phyloP scores from a whole-genome alignment of 2,329 filamentous ascomycete species.

The Aspergillus sp. region DNA sequence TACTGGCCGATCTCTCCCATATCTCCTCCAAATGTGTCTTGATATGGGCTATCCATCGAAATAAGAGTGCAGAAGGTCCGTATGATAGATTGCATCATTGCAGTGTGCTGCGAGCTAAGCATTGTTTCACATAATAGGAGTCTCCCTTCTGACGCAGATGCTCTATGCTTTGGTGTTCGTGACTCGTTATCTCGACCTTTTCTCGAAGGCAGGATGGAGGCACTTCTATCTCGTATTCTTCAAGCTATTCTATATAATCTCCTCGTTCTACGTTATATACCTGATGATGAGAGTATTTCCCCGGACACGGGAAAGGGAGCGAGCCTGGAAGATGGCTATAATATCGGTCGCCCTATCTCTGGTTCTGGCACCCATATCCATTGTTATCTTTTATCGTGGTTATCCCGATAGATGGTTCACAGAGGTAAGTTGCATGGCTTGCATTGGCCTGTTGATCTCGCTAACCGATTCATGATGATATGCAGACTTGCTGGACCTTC shows the following conservation, averaged over 20 bases:
- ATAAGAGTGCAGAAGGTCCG: conserved; percentile 79
- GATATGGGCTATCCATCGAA: conserved; percentile 85
- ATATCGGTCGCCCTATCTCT: conserved; percentile 67
- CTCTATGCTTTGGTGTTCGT: conserved; percentile 86
- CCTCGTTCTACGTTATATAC: conserved; percentile 81
- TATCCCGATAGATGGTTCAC: conserved; percentile 42
- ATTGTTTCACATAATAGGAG: conserved; percentile 54
- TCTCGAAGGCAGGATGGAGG: conserved; percentile 46
- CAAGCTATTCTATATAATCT: conserved; percentile 85
- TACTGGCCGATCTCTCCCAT: conserved; percentile 82
- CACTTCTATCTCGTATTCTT: conserved; percentile 73
- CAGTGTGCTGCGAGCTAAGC: conserved; percentile 8
- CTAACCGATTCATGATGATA: not conserved
- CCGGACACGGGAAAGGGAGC: conserved; percentile 83
- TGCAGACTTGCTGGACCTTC: conserved; percentile 79
- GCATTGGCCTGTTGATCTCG: not conserved
- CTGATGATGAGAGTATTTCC: conserved; percentile 86
- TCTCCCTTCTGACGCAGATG: conserved; percentile 84
- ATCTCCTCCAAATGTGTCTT: conserved; percentile 84
- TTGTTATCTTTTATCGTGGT: conserved; percentile 66
- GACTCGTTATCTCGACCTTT: conserved; percentile 83
- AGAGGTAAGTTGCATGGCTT: conserved; percentile 36
- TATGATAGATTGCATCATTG: not conserved
- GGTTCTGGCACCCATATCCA: conserved; percentile 69
- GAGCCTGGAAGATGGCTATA: conserved; percentile 87